Conservation (phyloP, 805 yeast genomes). For the Candida ipomoeae region DNA sequence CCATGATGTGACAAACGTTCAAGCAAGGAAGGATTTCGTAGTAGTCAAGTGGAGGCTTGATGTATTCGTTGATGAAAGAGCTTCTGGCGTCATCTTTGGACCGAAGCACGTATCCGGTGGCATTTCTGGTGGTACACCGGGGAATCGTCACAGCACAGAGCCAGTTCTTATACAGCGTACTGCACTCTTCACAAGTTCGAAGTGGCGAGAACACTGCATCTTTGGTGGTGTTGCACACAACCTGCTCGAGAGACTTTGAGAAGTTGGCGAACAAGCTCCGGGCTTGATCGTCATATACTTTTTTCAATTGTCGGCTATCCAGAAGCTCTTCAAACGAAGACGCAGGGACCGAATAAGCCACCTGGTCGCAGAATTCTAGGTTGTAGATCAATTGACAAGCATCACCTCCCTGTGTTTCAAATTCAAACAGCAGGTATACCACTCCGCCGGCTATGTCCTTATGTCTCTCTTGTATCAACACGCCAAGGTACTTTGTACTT, state of each 20-base stretch:
- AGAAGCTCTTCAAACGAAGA: constrained; percentile 15
- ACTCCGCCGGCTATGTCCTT: constrained; percentile 51
- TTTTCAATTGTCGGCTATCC: constrained; percentile 16
- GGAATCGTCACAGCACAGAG: constrained; percentile 86
- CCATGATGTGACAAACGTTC: constrained; percentile 72
- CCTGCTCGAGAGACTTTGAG: constrained; percentile 67
- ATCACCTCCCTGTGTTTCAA: constrained; percentile 49
- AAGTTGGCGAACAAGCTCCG: constrained; percentile 56
- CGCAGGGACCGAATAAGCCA: constrained; percentile 84
- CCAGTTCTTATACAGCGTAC: constrained; percentile 74
- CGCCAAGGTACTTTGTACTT: constrained; percentile 61
- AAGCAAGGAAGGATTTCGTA: constrained; percentile 85
- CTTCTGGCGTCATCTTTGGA: constrained; percentile 54
- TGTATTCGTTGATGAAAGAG: constrained; percentile 45
- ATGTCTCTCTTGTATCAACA: constrained; percentile 49
- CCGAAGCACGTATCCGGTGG: constrained; percentile 45
- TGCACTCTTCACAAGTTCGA: constrained; percentile 69
- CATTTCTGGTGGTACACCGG: constrained; percentile 59
- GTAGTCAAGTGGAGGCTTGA: constrained; percentile 57
- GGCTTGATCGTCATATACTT: constrained; percentile 64
- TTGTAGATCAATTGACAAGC: constrained; percentile 74
- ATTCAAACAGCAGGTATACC: constrained; percentile 51
- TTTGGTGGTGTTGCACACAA: constrained; percentile 66
- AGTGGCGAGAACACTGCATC: constrained; percentile 74
- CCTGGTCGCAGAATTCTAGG: constrained; percentile 70